Conservation (phyloP, 176 grass and related monocot species). For the Triticum monococcum region DNA sequence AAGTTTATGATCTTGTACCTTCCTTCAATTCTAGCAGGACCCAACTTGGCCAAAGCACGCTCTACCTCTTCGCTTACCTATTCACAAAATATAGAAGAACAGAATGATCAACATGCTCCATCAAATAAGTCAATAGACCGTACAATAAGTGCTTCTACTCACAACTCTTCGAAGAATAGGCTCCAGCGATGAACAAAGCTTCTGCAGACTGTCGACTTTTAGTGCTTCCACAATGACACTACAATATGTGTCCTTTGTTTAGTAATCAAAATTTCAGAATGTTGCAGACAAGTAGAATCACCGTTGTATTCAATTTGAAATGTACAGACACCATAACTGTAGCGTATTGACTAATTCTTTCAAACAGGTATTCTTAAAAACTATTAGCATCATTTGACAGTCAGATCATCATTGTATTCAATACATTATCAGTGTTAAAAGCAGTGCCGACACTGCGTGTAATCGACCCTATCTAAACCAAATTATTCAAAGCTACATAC, state of each 20-base stretch:
- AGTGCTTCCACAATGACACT: slow-evolving; percentile 99
- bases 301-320: neutral
- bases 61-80: slow-evolving; percentile 99
- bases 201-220: slow-evolving; percentile 96
- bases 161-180: slow-evolving; percentile 99
- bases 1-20: slow-evolving; percentile 58
- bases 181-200: slow-evolving; percentile 90
- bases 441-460: neutral
- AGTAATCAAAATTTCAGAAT: neutral
- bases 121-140: neutral
- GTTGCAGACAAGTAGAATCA: neutral
- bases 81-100: slow-evolving; percentile 29
- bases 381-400: neutral
- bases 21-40: slow-evolving; percentile 79
- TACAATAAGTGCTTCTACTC: slow-evolving; percentile 40
- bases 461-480: neutral
- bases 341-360: neutral
- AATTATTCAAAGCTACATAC: neutral
- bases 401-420: slow-evolving; percentile 15
- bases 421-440: neutral
- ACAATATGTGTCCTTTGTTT: slow-evolving; percentile 27
- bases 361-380: neutral
- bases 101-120: neutral
- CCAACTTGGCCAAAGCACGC: slow-evolving; percentile 94
- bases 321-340: neutral